Evolutionary conservation across 2,329 filamentous ascomycete species (phyloP).

Genomic region (Rhynchosporium graminicola): DNA sequence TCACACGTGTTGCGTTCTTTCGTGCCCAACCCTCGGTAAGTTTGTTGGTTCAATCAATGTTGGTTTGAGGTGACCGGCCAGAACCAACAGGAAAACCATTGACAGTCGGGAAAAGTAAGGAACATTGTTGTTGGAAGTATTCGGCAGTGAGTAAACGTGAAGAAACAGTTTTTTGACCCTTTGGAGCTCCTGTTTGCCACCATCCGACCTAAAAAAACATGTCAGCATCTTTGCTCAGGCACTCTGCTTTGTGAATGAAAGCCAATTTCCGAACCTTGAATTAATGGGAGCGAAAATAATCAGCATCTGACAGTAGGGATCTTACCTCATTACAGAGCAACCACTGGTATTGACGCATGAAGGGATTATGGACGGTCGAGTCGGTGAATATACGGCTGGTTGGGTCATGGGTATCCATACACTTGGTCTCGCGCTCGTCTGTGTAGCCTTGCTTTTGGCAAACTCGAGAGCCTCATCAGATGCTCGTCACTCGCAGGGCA

Average conservation of each 20-base stretch:
- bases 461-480: slow-evolving; percentile 37
- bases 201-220: slow-evolving; percentile 43
- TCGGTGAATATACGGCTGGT: slow-evolving; percentile 54
- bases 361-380: slow-evolving; percentile 46
- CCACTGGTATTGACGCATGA: slow-evolving; percentile 64
- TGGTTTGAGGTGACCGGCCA: slow-evolving; percentile 46
- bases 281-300: no score
- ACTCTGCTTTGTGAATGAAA: no score
- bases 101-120: slow-evolving; percentile 54
- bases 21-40: slow-evolving; percentile 58
- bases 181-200: slow-evolving; percentile 57
- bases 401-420: slow-evolving; percentile 55
- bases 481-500: neutral
- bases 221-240: no score
- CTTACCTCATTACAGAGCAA: slow-evolving; percentile 60
- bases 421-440: slow-evolving; percentile 47
- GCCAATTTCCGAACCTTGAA: no score
- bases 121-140: slow-evolving; percentile 59
- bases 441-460: slow-evolving; percentile 52
- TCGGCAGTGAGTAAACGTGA: slow-evolving; percentile 51
- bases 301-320: no score
- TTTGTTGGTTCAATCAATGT: slow-evolving; percentile 51
- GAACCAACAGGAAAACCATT: slow-evolving; percentile 51
- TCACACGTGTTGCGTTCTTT: slow-evolving; percentile 52
- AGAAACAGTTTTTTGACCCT: slow-evolving; percentile 48